Evolutionary conservation across 768 basidiomycete species (phyloP).

Genomic region (Termitomyces sp.): DNA sequence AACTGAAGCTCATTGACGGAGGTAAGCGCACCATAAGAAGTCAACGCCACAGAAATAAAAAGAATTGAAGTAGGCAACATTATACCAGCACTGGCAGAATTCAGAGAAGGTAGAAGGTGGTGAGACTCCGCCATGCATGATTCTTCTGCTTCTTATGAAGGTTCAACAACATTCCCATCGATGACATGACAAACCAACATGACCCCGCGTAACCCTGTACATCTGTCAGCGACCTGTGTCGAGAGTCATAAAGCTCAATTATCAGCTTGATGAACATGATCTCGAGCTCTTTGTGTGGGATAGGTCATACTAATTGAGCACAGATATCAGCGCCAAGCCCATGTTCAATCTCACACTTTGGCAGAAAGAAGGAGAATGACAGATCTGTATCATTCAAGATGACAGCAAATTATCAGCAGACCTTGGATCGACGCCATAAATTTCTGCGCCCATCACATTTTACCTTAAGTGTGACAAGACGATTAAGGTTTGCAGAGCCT

Average conservation of each 20-base stretch:
- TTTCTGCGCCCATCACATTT: too few relatives aligned
- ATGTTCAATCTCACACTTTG: not conserved
- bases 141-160: not conserved
- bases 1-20: not conserved
- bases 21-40: not conserved
- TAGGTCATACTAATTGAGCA: not conserved
- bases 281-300: not conserved
- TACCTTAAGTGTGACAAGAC: too few relatives aligned
- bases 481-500: too few relatives aligned
- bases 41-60: not conserved
- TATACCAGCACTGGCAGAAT: too few relatives aligned
- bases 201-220: too few relatives aligned
- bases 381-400: not conserved
- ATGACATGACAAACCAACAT: not conserved
- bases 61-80: not conserved
- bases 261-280: not conserved
- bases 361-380: not conserved
- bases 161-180: not conserved
- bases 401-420: not conserved
- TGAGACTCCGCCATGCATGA: not conserved
- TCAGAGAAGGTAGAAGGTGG: not conserved
- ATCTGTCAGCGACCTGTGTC: not conserved
- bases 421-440: too few relatives aligned
- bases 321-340: not conserved
- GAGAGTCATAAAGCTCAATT: not conserved